A percentile compares a stretch with the other conserved stretches of the same genome.
These are phyloP conservation scores for Aspergillus caelatus DNA, from an alignment of 2,329 filamentous ascomycete species.

Conservation along the genomic window DNA sequence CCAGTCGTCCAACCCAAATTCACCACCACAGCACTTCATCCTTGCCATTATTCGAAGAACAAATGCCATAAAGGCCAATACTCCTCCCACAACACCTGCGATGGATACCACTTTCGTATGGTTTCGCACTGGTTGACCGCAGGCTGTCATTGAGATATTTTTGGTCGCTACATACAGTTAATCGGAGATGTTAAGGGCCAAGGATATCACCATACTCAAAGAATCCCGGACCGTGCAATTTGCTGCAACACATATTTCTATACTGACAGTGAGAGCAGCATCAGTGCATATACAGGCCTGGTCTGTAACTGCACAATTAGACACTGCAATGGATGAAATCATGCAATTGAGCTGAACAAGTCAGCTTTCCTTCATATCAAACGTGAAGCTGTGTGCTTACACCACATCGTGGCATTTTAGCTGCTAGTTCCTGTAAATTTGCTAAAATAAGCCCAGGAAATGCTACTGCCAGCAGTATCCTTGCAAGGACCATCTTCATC, in stretches of 20 bases:
- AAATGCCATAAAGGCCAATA: conserved; percentile 38
- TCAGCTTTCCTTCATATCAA: background rate
- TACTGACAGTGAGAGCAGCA: conserved; percentile 30
- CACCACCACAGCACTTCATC: conserved; percentile 35
- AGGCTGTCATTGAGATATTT: conserved; percentile 45
- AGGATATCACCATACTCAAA: conserved; percentile 31
- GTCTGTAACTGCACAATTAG: conserved; percentile 41
- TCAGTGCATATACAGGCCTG: conserved; percentile 46
- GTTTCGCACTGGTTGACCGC: conserved; percentile 42
- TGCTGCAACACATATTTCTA: conserved; percentile 38
- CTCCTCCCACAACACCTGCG: conserved; percentile 37
- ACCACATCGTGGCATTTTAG: conserved; percentile 25
- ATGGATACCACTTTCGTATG: conserved; percentile 34
- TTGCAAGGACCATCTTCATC: background rate
- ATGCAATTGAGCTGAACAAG: background rate
- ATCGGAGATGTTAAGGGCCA: background rate
- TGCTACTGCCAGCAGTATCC: conserved; percentile 9
- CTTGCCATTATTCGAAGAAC: conserved; percentile 43
- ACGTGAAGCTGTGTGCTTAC: conserved; percentile 17
- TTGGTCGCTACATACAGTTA: conserved; percentile 39
- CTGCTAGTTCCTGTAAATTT: conserved; percentile 17
- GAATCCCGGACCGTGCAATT: conserved; percentile 43
- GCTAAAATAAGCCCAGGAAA: conserved; percentile 14
- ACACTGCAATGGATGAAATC: conserved; percentile 23
- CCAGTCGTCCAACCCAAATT: conserved; percentile 46